phyloP scores from a whole-genome alignment of 1,139 yeast genomes.

The Yamadazyma triangularis region DNA sequence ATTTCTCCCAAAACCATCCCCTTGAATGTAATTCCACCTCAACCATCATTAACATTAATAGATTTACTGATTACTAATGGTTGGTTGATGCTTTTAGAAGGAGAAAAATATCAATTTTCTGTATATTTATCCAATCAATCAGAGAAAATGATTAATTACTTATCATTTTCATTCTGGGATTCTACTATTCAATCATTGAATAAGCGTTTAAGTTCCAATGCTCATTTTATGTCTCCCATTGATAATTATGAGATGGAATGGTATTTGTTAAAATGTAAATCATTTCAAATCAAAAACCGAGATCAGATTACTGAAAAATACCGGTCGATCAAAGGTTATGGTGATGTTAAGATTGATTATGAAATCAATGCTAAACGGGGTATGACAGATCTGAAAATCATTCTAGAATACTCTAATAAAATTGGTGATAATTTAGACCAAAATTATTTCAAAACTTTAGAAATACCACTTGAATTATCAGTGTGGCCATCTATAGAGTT shows the following conservation, averaged over 20 bases:
- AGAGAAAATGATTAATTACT: conserved; percentile 47
- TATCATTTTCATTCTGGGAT: conserved; percentile 65
- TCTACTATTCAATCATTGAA: conserved; percentile 67
- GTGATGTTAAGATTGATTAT: conserved; percentile 43
- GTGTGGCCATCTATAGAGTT: conserved; percentile 70
- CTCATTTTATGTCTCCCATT: conserved; percentile 40
- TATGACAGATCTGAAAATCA: conserved; percentile 59
- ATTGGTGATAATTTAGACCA: conserved; percentile 15
- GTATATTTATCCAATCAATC: conserved; percentile 58
- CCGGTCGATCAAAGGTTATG: conserved; percentile 29
- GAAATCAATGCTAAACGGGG: conserved; percentile 72
- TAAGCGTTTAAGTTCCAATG: conserved; percentile 21
- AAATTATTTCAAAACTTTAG: conserved; percentile 50
- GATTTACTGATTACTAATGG: conserved; percentile 56
- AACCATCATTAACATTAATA: conserved; percentile 58
- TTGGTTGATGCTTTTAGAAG: conserved; percentile 78
- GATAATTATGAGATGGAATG: conserved; percentile 78
- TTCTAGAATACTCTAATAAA: conserved; percentile 63
- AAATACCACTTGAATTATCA: conserved; percentile 62
- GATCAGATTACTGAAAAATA: conserved; percentile 28
- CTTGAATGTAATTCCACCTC: conserved; percentile 53
- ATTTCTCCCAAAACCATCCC: conserved; percentile 15
- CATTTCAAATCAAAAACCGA: conserved; percentile 46
- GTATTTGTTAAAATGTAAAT: conserved; percentile 53
- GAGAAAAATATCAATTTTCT: conserved; percentile 54